These are phyloP conservation scores for Xylariaceae sp. DNA, from an alignment of 2,329 filamentous ascomycete species.

Conservation along the genomic window DNA sequence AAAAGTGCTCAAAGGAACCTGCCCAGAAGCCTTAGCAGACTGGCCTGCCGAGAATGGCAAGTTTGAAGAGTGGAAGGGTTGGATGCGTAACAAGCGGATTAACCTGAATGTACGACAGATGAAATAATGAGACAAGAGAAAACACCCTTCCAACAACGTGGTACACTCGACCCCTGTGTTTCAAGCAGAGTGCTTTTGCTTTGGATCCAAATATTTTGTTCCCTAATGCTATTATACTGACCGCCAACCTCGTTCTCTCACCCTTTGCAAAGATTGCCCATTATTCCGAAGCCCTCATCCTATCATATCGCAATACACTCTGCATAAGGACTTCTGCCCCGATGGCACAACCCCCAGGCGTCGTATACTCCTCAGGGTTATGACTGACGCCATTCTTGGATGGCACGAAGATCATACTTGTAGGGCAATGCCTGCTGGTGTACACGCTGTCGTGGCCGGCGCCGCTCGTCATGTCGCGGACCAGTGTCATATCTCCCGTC, in stretches of 20 bases:
- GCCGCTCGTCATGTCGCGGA: conserved; percentile 36
- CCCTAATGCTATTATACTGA: too few species aligned
- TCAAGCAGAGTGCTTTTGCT: too few species aligned
- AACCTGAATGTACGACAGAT: conserved; percentile 94
- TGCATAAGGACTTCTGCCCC: conserved; percentile 46
- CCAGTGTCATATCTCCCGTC: conserved; percentile 43
- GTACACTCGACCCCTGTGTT: too few species aligned
- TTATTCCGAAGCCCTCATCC: conserved; percentile 13
- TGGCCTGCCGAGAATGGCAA: conserved; percentile 63
- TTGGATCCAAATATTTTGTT: too few species aligned
- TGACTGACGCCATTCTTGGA: conserved; percentile 59
- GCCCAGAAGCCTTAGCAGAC: conserved; percentile 64
- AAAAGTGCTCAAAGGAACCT: conserved; percentile 74
- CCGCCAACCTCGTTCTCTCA: too few species aligned
- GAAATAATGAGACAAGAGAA: conserved; percentile 41
- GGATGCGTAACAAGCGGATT: conserved; percentile 83
- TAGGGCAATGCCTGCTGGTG: conserved; percentile 53
- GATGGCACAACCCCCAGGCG: conserved; percentile 50
- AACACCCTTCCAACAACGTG: too few species aligned
- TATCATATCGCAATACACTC: conserved; percentile 37
- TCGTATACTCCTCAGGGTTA: conserved; percentile 58
- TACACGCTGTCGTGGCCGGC: conserved; percentile 51
- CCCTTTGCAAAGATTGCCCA: neutral
- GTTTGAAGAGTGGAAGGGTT: conserved; percentile 70
- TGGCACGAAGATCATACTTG: conserved; percentile 63